Percentiles rank a stretch among this genome's conserved stretches.
Evolutionary conservation across 2,329 filamentous ascomycete genomes (phyloP).

Genomic region (Aspergillus sp.): DNA sequence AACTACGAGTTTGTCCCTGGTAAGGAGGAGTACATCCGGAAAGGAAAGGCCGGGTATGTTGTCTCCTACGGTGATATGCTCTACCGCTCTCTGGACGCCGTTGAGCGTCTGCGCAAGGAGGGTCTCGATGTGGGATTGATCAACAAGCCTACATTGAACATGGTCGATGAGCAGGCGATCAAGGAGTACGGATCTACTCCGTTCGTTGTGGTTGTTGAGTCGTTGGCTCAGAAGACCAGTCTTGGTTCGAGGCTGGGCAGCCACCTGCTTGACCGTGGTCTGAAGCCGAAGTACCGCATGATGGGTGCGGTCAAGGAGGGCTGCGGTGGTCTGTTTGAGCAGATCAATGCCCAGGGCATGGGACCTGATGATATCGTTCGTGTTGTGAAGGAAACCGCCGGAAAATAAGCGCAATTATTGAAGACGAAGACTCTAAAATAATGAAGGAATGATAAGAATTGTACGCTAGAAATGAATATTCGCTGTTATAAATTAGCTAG

Average conservation of each 20-base stretch:
- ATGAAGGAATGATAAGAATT: neutral
- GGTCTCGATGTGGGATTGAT: constrained; percentile 40
- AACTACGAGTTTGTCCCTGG: constrained; percentile 38
- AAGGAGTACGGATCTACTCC: constrained; percentile 35
- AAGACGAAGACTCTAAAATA: neutral
- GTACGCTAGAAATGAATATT: neutral
- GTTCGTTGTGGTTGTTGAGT: constrained; percentile 41
- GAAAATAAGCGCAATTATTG: constrained; percentile 9
- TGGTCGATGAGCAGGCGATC: constrained; percentile 41
- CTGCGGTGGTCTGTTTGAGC: constrained; percentile 39
- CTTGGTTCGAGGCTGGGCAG: constrained; percentile 39
- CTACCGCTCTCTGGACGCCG: constrained; percentile 41
- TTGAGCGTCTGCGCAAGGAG: constrained; percentile 36
- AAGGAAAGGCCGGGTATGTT: constrained; percentile 38
- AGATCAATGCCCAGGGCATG: constrained; percentile 40
- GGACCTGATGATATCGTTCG: constrained; percentile 35
- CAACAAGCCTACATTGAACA: constrained; percentile 42
- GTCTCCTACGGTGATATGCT: constrained; percentile 43
- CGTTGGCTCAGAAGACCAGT: constrained; percentile 42
- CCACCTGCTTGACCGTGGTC: constrained; percentile 36
- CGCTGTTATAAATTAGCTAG: neutral
- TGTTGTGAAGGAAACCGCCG: constrained; percentile 28
- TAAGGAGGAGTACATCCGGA: constrained; percentile 41
- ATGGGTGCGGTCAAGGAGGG: constrained; percentile 42
- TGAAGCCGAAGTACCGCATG: constrained; percentile 38